Evolutionary conservation across 2,329 filamentous ascomycete species (phyloP), one percentile per base, ranked within the genome.

Genomic region (Proliferodiscus dingleyae): DNA sequence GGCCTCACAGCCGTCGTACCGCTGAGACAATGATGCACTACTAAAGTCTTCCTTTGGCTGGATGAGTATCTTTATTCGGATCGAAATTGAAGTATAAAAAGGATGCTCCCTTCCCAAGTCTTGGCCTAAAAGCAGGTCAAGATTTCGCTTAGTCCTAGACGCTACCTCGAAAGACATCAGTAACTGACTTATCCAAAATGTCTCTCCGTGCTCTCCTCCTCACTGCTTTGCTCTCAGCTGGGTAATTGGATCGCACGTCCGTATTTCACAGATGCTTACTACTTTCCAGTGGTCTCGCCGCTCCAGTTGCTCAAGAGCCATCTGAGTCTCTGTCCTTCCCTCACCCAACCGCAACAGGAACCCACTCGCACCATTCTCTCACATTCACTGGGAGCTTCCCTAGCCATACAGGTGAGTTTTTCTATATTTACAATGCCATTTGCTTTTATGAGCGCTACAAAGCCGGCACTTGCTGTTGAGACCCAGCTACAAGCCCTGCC

Each of bases 141-240:
- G 13, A 34, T 34, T 16, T 34, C 32, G 16, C 5, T 34, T 6
- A 16, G 13, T 10, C 11, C 8, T 34, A 34, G n/a, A 4, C 32
- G 10, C 32, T 30, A n/a, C 32, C 2, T 34, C 15, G 10, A 41
- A 15, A 16, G 13, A 26, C n/a, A 26, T 10, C 39, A 30, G 24
- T 19, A 10, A 16, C 18, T 33, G n/a, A 3, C 15, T n/a, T 11
- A 21, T 32, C 22, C 23, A 41, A 41, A 11, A 41, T 41, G 39
- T 41, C 39, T 41, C 10, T 41, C 18, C 39, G 39, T 32, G 16
- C 39, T 18, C 15, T 33, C 18, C 26, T 41, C 16, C 10, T 41
- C 10, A 18, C 24, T 24, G 28, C 24, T 29, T 32, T 41, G 24
- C 15, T 41, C 26, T 41, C 39, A 4, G 10, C 29, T 18, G 28